Percentiles rank a stretch among this genome's conserved stretches.
phyloP scores from a whole-genome alignment of 1,284 basidiomycete species.

The Kwoniella shivajii region DNA sequence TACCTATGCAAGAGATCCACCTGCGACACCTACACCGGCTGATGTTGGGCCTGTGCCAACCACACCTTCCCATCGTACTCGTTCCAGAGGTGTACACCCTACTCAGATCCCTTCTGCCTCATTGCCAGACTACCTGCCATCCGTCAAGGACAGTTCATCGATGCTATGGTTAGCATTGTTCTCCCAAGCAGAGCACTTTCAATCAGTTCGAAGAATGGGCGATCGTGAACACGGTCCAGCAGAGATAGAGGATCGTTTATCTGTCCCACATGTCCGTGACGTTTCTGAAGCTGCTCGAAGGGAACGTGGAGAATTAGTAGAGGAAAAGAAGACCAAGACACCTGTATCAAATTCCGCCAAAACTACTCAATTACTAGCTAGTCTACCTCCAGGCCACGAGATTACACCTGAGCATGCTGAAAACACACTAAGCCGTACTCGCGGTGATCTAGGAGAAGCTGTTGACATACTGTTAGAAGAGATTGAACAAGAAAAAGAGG shows the following conservation, averaged over 20 bases:
- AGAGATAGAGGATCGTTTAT: constrained; percentile 40
- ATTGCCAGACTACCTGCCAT: constrained; percentile 29
- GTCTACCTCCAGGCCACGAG: constrained; percentile 37
- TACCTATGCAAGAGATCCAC: not conserved
- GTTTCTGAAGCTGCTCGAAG: constrained; percentile 38
- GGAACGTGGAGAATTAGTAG: constrained; percentile 36
- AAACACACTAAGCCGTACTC: constrained; percentile 34
- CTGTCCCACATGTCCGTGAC: constrained; percentile 42
- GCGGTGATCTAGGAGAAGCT: constrained; percentile 42
- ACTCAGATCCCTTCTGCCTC: constrained; percentile 19
- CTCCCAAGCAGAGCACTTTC: constrained; percentile 49
- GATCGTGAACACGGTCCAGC: constrained; percentile 42
- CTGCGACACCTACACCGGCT: constrained; percentile 2
- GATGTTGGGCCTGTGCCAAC: constrained; percentile 6
- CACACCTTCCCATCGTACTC: constrained; percentile 22
- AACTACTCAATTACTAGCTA: constrained; percentile 28
- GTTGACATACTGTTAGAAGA: constrained; percentile 47
- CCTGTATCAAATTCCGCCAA: not conserved
- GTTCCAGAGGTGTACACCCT: constrained; percentile 14
- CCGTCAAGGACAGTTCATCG: constrained; percentile 29
- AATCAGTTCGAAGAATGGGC: constrained; percentile 40
- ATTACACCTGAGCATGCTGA: constrained; percentile 22
- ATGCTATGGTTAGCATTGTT: constrained; percentile 51
- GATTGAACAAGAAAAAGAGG: constrained; percentile 24
- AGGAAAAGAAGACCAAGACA: constrained; percentile 5